These are phyloP conservation scores for Arachnomyces sp. DNA, from an alignment of 2,329 filamentous ascomycete genomes.

Conservation along the genomic window DNA sequence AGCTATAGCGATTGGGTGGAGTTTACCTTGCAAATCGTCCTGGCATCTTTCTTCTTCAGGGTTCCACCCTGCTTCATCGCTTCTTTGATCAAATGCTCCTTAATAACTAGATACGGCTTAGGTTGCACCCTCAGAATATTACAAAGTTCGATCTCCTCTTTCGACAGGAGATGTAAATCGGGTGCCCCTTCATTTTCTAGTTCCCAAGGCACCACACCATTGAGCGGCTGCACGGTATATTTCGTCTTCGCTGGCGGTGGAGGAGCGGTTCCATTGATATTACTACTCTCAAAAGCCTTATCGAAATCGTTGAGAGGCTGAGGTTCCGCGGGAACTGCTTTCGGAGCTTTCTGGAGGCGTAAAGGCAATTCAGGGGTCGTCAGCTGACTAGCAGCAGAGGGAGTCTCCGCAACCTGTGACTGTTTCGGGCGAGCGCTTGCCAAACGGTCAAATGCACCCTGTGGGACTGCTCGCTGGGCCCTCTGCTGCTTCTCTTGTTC, in stretches of 20 bases:
- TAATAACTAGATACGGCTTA: slow-evolving; percentile 91
- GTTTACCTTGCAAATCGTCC: slow-evolving; percentile 62
- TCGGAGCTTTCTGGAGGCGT: slow-evolving; percentile 41
- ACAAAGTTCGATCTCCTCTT: slow-evolving; percentile 80
- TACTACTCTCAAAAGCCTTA: slow-evolving; percentile 49
- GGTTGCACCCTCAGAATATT: slow-evolving; percentile 76
- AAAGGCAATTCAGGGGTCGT: slow-evolving; percentile 71
- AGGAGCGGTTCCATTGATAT: slow-evolving; percentile 33
- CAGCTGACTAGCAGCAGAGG: slow-evolving; percentile 65
- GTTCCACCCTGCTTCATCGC: slow-evolving; percentile 79
- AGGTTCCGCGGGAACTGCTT: slow-evolving; percentile 22
- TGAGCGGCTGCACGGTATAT: slow-evolving; percentile 44
- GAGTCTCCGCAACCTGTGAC: slow-evolving; percentile 60
- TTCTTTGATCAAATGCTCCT: slow-evolving; percentile 84
- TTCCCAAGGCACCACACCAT: slow-evolving; percentile 44
- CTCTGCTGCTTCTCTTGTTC: slow-evolving; percentile 77
- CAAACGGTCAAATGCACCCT: slow-evolving; percentile 79
- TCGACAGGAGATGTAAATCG: slow-evolving; percentile 76
- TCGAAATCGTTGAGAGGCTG: slow-evolving; percentile 43
- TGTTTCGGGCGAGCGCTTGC: slow-evolving; percentile 64
- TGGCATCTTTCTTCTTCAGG: slow-evolving; percentile 89
- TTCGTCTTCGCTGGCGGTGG: slow-evolving; percentile 37
- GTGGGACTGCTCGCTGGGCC: slow-evolving; percentile 55
- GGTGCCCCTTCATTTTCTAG: slow-evolving; percentile 64
- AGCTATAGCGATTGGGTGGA: background rate